These are phyloP conservation scores for Dactylonectria estremocensis DNA, from an alignment of 2,329 filamentous ascomycete species.

Conservation along the genomic window DNA sequence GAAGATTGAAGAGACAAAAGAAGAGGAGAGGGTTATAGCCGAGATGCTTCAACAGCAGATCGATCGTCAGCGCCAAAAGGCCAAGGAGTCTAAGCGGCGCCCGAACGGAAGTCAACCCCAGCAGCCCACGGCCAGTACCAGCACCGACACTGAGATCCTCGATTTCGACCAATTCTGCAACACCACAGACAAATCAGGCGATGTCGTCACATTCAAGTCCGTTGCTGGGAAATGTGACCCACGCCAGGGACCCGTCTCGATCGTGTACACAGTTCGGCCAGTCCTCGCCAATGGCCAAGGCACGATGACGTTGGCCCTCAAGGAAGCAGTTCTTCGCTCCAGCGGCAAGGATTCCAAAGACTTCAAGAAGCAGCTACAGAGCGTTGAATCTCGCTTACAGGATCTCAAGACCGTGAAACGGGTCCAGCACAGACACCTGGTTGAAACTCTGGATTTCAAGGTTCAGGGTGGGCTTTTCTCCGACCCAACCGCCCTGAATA, in stretches of 20 bases:
- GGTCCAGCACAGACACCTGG: slow-evolving; percentile 82
- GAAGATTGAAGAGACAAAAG: slow-evolving; percentile 70
- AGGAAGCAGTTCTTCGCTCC: slow-evolving; percentile 75
- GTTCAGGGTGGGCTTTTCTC: slow-evolving; percentile 71
- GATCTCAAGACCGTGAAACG: slow-evolving; percentile 81
- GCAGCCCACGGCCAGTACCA: slow-evolving; percentile 48
- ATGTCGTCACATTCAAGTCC: slow-evolving; percentile 76
- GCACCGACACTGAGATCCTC: slow-evolving; percentile 56
- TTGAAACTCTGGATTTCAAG: slow-evolving; percentile 87
- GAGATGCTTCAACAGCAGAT: slow-evolving; percentile 82
- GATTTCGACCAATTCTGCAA: slow-evolving; percentile 79
- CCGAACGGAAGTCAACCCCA: slow-evolving; percentile 53
- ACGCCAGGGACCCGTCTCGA: slow-evolving; percentile 75
- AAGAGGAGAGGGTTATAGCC: slow-evolving; percentile 80
- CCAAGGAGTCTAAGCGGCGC: slow-evolving; percentile 74
- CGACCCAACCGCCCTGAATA: slow-evolving; percentile 54
- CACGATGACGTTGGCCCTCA: slow-evolving; percentile 79
- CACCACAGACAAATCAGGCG: slow-evolving; percentile 75
- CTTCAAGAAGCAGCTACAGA: slow-evolving; percentile 83
- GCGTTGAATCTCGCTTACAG: slow-evolving; percentile 83
- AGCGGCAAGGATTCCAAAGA: slow-evolving; percentile 71
- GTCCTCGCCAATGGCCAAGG: slow-evolving; percentile 69
- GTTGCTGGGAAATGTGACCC: slow-evolving; percentile 80
- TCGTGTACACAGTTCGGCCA: slow-evolving; percentile 81
- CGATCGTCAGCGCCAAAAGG: slow-evolving; percentile 75